phyloP scores from a whole-genome alignment of 192 early-diverging fungal species.

The Backusella sp. region DNA sequence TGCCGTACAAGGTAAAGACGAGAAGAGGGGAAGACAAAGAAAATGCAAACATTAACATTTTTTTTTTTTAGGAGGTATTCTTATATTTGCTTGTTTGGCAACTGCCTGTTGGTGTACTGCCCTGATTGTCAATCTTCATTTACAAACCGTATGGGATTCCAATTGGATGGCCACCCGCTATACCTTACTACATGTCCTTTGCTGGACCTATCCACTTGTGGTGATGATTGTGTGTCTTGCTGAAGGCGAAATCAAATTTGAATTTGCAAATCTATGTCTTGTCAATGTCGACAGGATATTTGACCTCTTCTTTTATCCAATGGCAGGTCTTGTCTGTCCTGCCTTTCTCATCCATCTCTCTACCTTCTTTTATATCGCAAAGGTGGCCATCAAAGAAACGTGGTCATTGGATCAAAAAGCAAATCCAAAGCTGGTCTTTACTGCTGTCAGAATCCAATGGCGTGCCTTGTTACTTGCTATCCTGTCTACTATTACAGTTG shows the following conservation, averaged over 20 bases:
- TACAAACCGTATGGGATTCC: conserved; percentile 56
- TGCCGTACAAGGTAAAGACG: conserved; percentile 44
- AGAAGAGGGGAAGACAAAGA: not conserved
- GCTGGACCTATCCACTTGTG: conserved; percentile 45
- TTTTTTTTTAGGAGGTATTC: conserved; percentile 36
- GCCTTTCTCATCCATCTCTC: conserved; percentile 49
- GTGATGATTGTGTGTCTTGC: conserved; percentile 38
- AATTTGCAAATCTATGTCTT: conserved; percentile 50
- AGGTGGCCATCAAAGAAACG: conserved; percentile 14
- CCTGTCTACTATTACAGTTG: conserved; percentile 31
- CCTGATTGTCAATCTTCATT: conserved; percentile 44
- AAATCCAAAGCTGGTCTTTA: conserved; percentile 42
- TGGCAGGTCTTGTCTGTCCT: conserved; percentile 46
- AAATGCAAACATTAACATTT: not conserved
- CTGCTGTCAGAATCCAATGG: conserved; percentile 53
- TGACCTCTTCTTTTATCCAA: conserved; percentile 49
- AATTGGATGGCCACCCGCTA: conserved; percentile 43
- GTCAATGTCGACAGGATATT: conserved; percentile 37
- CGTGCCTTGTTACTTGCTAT: conserved; percentile 47
- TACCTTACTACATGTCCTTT: conserved; percentile 35
- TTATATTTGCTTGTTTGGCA: conserved; percentile 45
- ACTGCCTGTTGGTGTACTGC: conserved; percentile 44
- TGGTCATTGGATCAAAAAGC: conserved; percentile 30
- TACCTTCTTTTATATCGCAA: conserved; percentile 51
- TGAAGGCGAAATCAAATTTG: conserved; percentile 40